Percentiles rank a stretch among this genome's conserved stretches.
Evolutionary conservation across 306 rosid genomes (phyloP).

Genomic region (Corylus heterophylla): DNA sequence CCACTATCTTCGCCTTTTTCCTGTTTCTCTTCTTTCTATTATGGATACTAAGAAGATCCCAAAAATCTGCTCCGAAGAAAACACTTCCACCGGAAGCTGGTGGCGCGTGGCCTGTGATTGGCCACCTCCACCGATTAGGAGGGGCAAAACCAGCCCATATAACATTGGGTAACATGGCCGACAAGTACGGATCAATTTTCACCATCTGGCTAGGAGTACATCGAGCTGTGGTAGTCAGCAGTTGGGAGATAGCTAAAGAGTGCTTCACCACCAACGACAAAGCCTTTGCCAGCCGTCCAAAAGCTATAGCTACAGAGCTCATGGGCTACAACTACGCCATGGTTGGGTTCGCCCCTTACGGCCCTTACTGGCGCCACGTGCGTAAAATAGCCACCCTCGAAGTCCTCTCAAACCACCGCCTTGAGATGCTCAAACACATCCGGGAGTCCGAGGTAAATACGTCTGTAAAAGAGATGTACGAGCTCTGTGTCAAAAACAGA

Average conservation of each 20-base stretch:
- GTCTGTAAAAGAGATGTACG: too few relatives aligned
- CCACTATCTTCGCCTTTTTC: too few relatives aligned
- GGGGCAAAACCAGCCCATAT: too few relatives aligned
- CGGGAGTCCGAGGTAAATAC: background rate
- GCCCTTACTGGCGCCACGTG: slow-evolving; percentile 38
- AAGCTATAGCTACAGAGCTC: slow-evolving; percentile 20
- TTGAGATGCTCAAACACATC: slow-evolving; percentile 24
- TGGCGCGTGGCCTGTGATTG: too few relatives aligned
- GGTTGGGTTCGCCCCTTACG: slow-evolving; percentile 36
- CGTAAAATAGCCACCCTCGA: slow-evolving; percentile 33
- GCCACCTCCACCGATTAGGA: too few relatives aligned
- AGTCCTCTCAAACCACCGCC: slow-evolving; percentile 25
- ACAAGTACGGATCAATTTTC: slow-evolving; percentile 9
- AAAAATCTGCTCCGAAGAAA: too few relatives aligned
- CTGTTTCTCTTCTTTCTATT: too few relatives aligned
- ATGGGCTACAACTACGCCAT: slow-evolving; percentile 29
- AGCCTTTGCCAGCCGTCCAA: slow-evolving; percentile 33
- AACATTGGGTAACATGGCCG: too few relatives aligned
- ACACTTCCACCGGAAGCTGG: too few relatives aligned
- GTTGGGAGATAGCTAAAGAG: slow-evolving; percentile 30
- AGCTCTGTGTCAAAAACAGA: too few relatives aligned
- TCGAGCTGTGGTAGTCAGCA: slow-evolving; percentile 19
- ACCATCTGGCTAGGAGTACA: slow-evolving; percentile 24
- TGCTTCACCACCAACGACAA: slow-evolving; percentile 24
- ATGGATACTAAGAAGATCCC: too few relatives aligned